Evolutionary conservation across 2,329 filamentous ascomycete genomes (phyloP).

Genomic region (Aspergillus sclerotialis): DNA sequence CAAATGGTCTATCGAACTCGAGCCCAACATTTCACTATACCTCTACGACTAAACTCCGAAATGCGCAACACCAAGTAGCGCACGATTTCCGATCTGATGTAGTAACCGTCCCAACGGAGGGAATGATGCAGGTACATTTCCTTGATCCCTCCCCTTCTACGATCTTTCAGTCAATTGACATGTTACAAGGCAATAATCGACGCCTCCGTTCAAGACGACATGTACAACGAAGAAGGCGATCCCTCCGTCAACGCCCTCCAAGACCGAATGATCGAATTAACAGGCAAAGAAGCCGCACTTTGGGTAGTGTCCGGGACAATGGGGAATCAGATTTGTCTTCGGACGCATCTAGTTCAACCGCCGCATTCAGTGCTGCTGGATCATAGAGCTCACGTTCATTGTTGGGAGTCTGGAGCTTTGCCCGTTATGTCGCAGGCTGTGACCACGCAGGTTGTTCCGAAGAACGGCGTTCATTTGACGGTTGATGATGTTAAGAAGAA

Average conservation of each 20-base stretch:
- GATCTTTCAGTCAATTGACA: neutral
- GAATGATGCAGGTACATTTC: conserved; percentile 19
- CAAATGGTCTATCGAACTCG: neutral
- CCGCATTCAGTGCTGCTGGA: conserved; percentile 29
- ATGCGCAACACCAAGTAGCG: neutral
- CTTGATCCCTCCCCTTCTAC: too few relatives aligned
- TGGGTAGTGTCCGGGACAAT: conserved; percentile 32
- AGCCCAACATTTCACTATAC: neutral
- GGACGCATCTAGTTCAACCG: conserved; percentile 24
- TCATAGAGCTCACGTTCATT: conserved; percentile 27
- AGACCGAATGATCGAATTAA: conserved; percentile 21
- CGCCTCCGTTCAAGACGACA: conserved; percentile 28
- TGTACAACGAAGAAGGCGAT: conserved; percentile 26
- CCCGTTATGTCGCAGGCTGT: conserved; percentile 26
- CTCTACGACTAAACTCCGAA: neutral
- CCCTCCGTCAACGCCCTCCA: conserved; percentile 21
- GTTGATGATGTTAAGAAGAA: conserved; percentile 25
- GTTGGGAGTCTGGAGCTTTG: conserved; percentile 23
- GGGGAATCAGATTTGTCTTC: conserved; percentile 33
- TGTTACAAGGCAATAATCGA: conserved; percentile 7
- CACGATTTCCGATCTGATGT: conserved; percentile 22
- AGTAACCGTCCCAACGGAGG: conserved; percentile 19
- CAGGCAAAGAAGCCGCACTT: conserved; percentile 27
- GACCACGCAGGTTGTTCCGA: conserved; percentile 20
- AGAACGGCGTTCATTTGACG: conserved; percentile 28